Evolutionary conservation across 495 filamentous ascomycete genomes (phyloP), one percentile per base, ranked within the genome.

Genomic region (Aspergillus wentii): DNA sequence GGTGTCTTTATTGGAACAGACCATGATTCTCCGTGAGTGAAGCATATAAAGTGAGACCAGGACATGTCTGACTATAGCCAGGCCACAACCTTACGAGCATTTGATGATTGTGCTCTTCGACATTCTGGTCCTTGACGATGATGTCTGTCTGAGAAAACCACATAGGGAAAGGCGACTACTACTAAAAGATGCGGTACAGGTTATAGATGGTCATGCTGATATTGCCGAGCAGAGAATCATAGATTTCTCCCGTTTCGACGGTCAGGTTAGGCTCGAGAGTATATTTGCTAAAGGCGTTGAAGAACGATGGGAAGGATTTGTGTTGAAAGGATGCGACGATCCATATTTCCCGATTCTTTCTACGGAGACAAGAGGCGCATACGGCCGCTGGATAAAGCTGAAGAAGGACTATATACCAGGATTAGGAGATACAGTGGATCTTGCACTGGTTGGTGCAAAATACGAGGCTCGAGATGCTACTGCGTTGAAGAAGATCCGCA

Each of bases 401-500:
- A 95, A 95, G 56, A 94, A 90, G 46, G 88, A 94, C 47, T 95
- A 94, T 42, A 83, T 95, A n/a, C 68, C 66, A 14, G 76, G 79
- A 5, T 71, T 88, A 46, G 88, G 88, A 1, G 87, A 94, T 47
- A 82, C 85, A 27, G 79, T 83, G 1, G 88, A 94, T 54, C 83
- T 95, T 46, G 78, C 83, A 1, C 71, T 91, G 5, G 61, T 94
- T 21, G 88, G 85, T 4, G 88, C 74, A 5, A 71, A 73, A 2
- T 86, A 82, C 43, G 75, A 83, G 43, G 60, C 77, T 8, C 68
- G 64, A 31, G 79, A 79, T 47, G 79, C 70, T 3, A 62, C 51
- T 5, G 34, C 55, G 17, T 17, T 67, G 6, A 35, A 69, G 54
- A 30, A 73, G n/a, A 44, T 69, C 4, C 57, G 55, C n/a, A 59